Conservation (phyloP, 176 grass and related monocot genomes). For the Triticum dicoccoides region DNA sequence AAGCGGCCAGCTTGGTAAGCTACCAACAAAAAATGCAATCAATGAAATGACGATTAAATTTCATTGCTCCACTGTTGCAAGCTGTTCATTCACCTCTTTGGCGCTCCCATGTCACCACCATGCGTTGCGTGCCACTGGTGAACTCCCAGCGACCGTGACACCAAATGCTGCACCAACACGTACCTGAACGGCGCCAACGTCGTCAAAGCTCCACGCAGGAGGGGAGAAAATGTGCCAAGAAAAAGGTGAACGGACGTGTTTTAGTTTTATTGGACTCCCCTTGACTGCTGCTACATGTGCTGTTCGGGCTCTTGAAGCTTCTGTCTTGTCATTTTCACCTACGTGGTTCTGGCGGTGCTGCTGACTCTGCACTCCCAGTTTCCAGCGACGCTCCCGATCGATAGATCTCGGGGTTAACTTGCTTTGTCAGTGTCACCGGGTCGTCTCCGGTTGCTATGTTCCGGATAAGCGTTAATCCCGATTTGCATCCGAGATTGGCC, state of each 20-base stretch:
- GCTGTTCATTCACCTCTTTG: too few species aligned
- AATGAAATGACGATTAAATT: too few species aligned
- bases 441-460: too few species aligned
- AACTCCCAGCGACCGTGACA: neutral
- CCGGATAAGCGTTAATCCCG: neutral
- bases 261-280: neutral
- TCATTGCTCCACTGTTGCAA: too few species aligned
- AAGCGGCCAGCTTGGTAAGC: too few species aligned
- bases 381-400: neutral
- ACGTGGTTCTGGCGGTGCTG: neutral
- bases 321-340: constrained; percentile 9
- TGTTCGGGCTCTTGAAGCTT: neutral
- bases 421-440: too few species aligned
- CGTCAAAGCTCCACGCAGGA: neutral
- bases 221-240: neutral
- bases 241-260: neutral
- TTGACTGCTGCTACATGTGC: too few species aligned
- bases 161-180: neutral
- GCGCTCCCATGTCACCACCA: too few species aligned
- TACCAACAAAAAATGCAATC: too few species aligned
- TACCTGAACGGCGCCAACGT: neutral
- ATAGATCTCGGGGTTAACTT: too few species aligned
- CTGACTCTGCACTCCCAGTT: neutral
- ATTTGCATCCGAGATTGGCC: constrained; percentile 3
- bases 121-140: neutral